phyloP scores from a whole-genome alignment of 306 rosid species.

The Lathyrus oleraceus region DNA sequence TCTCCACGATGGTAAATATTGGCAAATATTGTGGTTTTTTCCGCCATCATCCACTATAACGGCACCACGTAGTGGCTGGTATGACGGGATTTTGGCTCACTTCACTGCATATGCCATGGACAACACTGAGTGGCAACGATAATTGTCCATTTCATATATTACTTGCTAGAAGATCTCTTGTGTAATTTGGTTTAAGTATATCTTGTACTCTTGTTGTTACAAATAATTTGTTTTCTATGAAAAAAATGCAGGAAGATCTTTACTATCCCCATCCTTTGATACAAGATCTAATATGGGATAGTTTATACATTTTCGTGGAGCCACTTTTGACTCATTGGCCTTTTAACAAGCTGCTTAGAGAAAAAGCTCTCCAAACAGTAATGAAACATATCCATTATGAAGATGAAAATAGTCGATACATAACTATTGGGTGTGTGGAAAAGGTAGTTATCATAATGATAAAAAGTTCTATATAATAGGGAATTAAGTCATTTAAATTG shows the following conservation, averaged over 20 bases:
- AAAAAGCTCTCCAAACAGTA: constrained; percentile 54
- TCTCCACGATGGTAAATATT: too few relatives aligned
- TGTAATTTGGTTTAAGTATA: too few relatives aligned
- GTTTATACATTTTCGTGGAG: constrained; percentile 48
- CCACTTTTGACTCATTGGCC: constrained; percentile 75
- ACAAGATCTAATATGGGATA: constrained; percentile 68
- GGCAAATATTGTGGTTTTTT: too few relatives aligned
- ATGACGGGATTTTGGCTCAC: too few relatives aligned
- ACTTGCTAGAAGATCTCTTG: too few relatives aligned
- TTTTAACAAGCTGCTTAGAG: constrained; percentile 49
- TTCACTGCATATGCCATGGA: too few relatives aligned
- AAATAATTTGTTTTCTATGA: not conserved
- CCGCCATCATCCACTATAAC: too few relatives aligned
- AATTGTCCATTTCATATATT: not conserved
- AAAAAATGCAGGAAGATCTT: constrained; percentile 52
- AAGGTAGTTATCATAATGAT: constrained; percentile 39
- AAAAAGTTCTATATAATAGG: not conserved
- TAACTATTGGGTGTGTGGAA: constrained; percentile 52
- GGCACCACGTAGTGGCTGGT: too few relatives aligned
- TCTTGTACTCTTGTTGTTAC: not conserved
- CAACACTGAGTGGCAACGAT: not conserved
- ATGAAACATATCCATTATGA: constrained; percentile 73
- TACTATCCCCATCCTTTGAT: constrained; percentile 52
- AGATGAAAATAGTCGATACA: constrained; percentile 65
- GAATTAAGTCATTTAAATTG: too few relatives aligned